Evolutionary conservation across 306 rosid genomes (phyloP).

Genomic region (Vigna angularis): DNA sequence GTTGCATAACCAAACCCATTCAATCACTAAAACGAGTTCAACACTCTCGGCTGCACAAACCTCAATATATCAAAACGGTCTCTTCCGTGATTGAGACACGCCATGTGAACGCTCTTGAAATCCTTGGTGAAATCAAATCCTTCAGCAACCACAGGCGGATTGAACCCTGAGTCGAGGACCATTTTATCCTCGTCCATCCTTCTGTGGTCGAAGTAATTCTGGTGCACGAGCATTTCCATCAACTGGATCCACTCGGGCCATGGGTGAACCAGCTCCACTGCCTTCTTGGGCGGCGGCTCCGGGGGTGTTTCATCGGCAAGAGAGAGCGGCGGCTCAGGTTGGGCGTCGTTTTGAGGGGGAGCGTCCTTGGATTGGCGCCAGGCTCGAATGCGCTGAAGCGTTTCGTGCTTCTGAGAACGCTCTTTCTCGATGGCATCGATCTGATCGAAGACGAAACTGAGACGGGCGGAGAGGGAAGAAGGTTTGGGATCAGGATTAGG

Average conservation of each 20-base stretch:
- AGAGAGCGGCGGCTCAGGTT: not conserved
- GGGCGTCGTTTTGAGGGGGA: conserved; percentile 34
- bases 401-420: conserved; percentile 80
- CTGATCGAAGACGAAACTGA: conserved; percentile 93
- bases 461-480: conserved; percentile 78
- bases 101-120: conserved; percentile 71
- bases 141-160: conserved; percentile 41
- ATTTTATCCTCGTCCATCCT: conserved; percentile 81
- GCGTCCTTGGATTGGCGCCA: conserved; percentile 78
- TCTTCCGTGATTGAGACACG: conserved; percentile 86
- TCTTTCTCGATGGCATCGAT: conserved; percentile 89
- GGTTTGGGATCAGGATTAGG: conserved; percentile 58
- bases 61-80: conserved; percentile 92
- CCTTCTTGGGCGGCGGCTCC: conserved; percentile 42
- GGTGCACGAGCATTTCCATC: conserved; percentile 90
- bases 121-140: conserved; percentile 71
- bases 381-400: conserved; percentile 84
- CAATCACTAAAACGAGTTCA: conserved; percentile 41
- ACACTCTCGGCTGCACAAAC: conserved; percentile 50
- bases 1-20: not conserved
- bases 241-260: conserved; percentile 99
- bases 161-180: conserved; percentile 70
- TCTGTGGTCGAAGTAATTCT: conserved; percentile 86
- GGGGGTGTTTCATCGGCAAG: not conserved
- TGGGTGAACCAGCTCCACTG: conserved; percentile 84